Conservation (phyloP, 805 yeast genomes). For the Tetrapisispora fleetii region DNA sequence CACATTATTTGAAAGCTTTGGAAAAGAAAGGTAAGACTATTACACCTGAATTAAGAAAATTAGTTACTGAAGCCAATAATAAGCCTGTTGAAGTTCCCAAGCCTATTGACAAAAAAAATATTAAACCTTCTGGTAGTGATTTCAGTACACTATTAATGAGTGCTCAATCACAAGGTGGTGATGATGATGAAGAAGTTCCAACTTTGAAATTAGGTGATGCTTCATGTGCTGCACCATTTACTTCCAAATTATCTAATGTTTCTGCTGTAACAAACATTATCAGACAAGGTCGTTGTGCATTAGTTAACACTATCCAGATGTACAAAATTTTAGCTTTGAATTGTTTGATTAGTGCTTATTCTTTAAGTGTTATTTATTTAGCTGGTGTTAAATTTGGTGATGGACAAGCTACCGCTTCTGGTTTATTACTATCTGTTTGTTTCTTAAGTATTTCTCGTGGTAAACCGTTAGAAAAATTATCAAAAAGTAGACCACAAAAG, state of each 20-base stretch:
- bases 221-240: slow-evolving; percentile 97
- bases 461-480: slow-evolving; percentile 75
- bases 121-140: slow-evolving; percentile 28
- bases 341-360: slow-evolving; percentile 93
- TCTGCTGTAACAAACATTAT: slow-evolving; percentile 86
- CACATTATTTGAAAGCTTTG: slow-evolving; percentile 75
- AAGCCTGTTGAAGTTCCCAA: slow-evolving; percentile 29
- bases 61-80: slow-evolving; percentile 44
- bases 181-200: slow-evolving; percentile 73
- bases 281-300: slow-evolving; percentile 97
- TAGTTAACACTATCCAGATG: slow-evolving; percentile 97
- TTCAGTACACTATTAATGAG: slow-evolving; percentile 34
- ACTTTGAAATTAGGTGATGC: slow-evolving; percentile 94
- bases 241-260: slow-evolving; percentile 87
- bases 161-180: slow-evolving; percentile 20
- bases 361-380: slow-evolving; percentile 82
- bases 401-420: slow-evolving; percentile 96
- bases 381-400: slow-evolving; percentile 99
- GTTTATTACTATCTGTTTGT: slow-evolving; percentile 83
- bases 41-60: slow-evolving; percentile 58
- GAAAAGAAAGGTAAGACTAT: slow-evolving; percentile 75
- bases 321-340: slow-evolving; percentile 94
- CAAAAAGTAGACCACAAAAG: slow-evolving; percentile 92
- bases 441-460: slow-evolving; percentile 93
- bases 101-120: slow-evolving; percentile 23